Conservation (phyloP, 139 green algal genomes). For the Pleodorina starrii region DNA sequence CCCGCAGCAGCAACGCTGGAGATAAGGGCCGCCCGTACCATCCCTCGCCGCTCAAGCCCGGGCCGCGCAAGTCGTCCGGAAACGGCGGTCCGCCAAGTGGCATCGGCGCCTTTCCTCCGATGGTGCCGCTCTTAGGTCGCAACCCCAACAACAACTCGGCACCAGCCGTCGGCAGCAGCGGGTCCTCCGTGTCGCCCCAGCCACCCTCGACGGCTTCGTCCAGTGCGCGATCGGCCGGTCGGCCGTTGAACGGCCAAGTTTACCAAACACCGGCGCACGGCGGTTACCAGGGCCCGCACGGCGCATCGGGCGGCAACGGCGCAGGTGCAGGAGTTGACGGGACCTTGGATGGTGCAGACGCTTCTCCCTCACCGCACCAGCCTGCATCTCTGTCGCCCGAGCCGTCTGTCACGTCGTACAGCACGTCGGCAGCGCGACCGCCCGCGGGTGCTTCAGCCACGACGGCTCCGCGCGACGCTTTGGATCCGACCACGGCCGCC, state of each 20-base stretch:
- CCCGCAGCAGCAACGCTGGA: neutral
- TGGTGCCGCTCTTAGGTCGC: neutral
- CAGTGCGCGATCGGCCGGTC: neutral
- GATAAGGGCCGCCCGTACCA: constrained; percentile 45
- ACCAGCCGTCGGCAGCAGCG: too few species aligned
- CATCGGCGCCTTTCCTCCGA: neutral
- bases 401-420: neutral
- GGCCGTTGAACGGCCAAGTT: neutral
- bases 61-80: constrained; percentile 42
- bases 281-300: neutral
- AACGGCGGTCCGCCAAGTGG: constrained; percentile 8
- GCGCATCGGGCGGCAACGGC: neutral
- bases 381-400: constrained; percentile 17
- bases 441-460: neutral
- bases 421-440: neutral
- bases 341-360: neutral
- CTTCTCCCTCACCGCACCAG: constrained; percentile 1
- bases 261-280: constrained; percentile 5
- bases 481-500: constrained; percentile 32
- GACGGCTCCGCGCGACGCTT: neutral
- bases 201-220: neutral
- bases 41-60: constrained; percentile 42
- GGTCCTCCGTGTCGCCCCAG: neutral
- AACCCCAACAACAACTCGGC: neutral
- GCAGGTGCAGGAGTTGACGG: neutral